Conservation (phyloP, 352 stramenopile genomes). For the Blastocystis sp. region DNA sequence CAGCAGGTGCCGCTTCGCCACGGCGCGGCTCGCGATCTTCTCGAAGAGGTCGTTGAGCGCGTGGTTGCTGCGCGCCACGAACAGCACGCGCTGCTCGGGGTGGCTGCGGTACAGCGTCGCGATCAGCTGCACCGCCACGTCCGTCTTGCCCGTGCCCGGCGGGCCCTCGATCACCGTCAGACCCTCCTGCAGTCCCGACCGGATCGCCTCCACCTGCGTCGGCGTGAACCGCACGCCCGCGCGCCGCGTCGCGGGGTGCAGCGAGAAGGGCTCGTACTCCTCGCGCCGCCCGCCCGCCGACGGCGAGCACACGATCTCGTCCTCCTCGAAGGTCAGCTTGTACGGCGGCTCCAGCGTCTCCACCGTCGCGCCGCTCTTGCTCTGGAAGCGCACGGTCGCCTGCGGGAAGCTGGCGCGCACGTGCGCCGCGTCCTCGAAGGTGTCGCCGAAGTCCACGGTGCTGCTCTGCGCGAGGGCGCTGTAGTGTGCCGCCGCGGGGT, state of each 20-base stretch:
- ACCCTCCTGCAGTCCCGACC: slow-evolving; percentile 84
- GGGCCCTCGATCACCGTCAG: slow-evolving; percentile 81
- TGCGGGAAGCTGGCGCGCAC: slow-evolving; percentile 75
- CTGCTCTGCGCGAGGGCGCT: slow-evolving; percentile 67
- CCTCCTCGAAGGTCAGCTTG: slow-evolving; percentile 46
- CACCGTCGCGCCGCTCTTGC: not conserved
- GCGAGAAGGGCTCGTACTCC: slow-evolving; percentile 77
- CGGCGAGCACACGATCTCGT: not conserved
- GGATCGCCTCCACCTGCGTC: no score
- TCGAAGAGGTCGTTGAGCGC: no score
- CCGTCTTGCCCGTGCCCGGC: no score
- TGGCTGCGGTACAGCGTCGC: slow-evolving; percentile 83
- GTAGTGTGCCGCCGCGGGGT: slow-evolving; percentile 81
- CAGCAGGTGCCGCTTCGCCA: slow-evolving; percentile 83
- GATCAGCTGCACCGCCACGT: slow-evolving; percentile 84
- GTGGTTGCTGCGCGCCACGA: no score
- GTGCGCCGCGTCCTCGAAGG: slow-evolving; percentile 78
- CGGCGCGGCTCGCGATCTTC: slow-evolving; percentile 81
- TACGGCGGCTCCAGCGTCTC: slow-evolving; percentile 39
- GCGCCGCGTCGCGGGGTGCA: slow-evolving; percentile 87
- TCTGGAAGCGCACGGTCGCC: slow-evolving; percentile 25
- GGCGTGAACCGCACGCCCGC: slow-evolving; percentile 76
- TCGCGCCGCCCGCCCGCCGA: slow-evolving; percentile 4
- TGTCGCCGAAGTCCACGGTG: slow-evolving; percentile 80
- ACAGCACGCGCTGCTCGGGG: no score